phyloP scores from a whole-genome alignment of 2,329 filamentous ascomycete genomes.

The Hypoxylon sp. region DNA sequence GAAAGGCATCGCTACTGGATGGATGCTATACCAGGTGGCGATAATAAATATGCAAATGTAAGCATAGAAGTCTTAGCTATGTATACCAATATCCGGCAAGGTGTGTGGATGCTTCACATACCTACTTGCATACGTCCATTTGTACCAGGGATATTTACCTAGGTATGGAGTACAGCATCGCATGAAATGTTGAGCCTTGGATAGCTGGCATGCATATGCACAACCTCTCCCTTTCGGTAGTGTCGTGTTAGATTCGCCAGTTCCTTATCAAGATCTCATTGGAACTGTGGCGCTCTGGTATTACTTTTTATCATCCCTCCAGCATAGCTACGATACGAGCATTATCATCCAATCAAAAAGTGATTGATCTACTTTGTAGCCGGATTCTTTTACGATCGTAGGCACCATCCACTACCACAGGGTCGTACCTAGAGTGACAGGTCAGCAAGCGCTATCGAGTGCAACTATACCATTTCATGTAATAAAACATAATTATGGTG shows the following conservation, averaged over 20 bases:
- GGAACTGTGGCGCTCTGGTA: conserved; percentile 2
- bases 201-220: conserved; percentile 16
- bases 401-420: too few relatives aligned
- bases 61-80: conserved; percentile 6
- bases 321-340: conserved; percentile 2
- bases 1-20: background rate
- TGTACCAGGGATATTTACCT: conserved; percentile 4
- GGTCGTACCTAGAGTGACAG: conserved; percentile 5
- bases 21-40: conserved; percentile 20
- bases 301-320: background rate
- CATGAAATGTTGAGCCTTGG: conserved; percentile 22
- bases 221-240: conserved; percentile 28
- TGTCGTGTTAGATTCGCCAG: conserved; percentile 19
- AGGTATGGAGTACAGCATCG: conserved; percentile 5
- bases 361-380: conserved; percentile 5
- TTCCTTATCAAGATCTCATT: conserved; percentile 5
- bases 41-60: conserved; percentile 21
- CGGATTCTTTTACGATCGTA: conserved; percentile 5
- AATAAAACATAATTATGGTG: conserved; percentile 14
- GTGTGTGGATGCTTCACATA: conserved; percentile 16
- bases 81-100: conserved; percentile 16
- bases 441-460: conserved; percentile 12
- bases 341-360: conserved; percentile 4
- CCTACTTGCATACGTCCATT: background rate
- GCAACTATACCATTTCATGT: conserved; percentile 9